Percentiles rank a stretch among this genome's conserved stretches.
These are phyloP conservation scores for Diatrype stigma DNA, from an alignment of 2,329 filamentous ascomycete genomes.

Conservation along the genomic window DNA sequence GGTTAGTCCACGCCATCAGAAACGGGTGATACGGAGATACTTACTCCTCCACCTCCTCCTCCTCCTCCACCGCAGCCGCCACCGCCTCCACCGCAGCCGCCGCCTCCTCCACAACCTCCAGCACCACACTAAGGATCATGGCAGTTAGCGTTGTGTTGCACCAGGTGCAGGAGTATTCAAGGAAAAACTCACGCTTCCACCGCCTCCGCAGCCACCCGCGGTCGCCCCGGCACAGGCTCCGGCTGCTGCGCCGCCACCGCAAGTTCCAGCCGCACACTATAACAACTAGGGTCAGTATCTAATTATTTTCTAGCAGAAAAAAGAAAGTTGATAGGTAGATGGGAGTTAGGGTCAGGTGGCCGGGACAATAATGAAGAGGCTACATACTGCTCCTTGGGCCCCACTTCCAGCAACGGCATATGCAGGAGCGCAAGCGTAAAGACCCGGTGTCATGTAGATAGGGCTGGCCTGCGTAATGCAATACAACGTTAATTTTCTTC, in stretches of 20 bases:
- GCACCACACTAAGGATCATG: slow-evolving; percentile 17
- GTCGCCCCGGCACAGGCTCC: slow-evolving; percentile 36
- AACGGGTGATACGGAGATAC: background rate
- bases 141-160: background rate
- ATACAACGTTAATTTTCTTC: background rate
- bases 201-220: slow-evolving; percentile 17
- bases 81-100: slow-evolving; percentile 34
- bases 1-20: background rate
- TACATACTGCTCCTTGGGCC: slow-evolving; percentile 25
- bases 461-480: background rate
- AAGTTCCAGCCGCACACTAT: slow-evolving; percentile 44
- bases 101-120: slow-evolving; percentile 16
- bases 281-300: background rate
- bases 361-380: too few relatives aligned
- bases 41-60: slow-evolving; percentile 12
- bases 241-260: slow-evolving; percentile 33
- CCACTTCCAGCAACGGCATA: slow-evolving; percentile 30
- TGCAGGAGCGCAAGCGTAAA: slow-evolving; percentile 44
- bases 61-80: slow-evolving; percentile 16
- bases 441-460: slow-evolving; percentile 36
- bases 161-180: background rate
- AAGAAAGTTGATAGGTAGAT: too few relatives aligned
- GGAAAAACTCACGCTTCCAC: slow-evolving; percentile 23
- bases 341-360: too few relatives aligned
- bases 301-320: background rate